Evolutionary conservation across 352 stramenopile species (phyloP).

Genomic region (Pythium volutum): DNA sequence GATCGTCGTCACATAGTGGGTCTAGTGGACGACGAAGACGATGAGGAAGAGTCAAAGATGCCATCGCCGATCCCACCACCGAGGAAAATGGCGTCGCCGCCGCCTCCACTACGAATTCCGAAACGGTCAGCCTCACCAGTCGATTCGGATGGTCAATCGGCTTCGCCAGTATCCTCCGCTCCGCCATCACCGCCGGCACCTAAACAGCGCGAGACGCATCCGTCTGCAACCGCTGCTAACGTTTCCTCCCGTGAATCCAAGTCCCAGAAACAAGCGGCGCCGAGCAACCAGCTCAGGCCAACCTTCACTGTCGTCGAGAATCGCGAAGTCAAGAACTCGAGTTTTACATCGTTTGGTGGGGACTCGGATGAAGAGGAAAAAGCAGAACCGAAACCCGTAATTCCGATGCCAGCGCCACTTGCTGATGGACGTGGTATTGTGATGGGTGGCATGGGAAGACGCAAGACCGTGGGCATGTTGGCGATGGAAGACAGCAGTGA

Average conservation of each 20-base stretch:
- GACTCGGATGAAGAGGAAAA: conserved; percentile 84
- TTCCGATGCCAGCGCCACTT: conserved; percentile 34
- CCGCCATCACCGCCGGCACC: conserved; percentile 25
- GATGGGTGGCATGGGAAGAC: conserved; percentile 59
- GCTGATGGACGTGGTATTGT: conserved; percentile 42
- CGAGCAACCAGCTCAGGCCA: conserved; percentile 33
- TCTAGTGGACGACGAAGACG: conserved; percentile 21
- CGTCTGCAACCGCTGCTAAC: conserved; percentile 10
- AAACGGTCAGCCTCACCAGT: conserved; percentile 5
- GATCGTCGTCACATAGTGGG: conserved; percentile 17
- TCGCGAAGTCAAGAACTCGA: conserved; percentile 55
- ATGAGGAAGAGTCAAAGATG: conserved; percentile 11
- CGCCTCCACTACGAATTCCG: conserved; percentile 13
- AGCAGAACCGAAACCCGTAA: conserved; percentile 49
- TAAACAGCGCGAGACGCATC: conserved; percentile 20
- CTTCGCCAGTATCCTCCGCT: conserved; percentile 20
- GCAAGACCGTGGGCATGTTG: conserved; percentile 67
- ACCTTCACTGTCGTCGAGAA: conserved; percentile 73
- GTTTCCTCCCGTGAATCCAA: conserved; percentile 20
- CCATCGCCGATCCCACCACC: conserved; percentile 12
- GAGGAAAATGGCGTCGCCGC: conserved; percentile 15
- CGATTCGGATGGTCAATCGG: conserved; percentile 17
- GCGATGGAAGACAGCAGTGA: conserved; percentile 82
- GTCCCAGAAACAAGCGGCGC: background rate
- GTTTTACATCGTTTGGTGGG: conserved; percentile 82